These are phyloP conservation scores for Thamnidium elegans DNA, from an alignment of 192 early-diverging fungal genomes.

Conservation along the genomic window DNA sequence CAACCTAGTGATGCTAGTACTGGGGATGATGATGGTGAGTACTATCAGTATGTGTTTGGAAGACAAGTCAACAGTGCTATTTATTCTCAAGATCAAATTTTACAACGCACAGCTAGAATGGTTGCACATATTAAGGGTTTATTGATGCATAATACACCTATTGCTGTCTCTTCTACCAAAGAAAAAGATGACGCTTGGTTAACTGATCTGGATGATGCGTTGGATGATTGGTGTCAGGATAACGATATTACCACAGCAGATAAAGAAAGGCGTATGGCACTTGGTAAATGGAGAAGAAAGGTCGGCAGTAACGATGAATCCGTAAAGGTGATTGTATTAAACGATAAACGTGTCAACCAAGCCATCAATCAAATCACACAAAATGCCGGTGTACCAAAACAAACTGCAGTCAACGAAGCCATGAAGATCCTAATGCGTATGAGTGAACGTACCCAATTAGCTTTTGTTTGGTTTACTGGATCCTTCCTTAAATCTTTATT, in stretches of 20 bases:
- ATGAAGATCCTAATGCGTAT: conserved; percentile 32
- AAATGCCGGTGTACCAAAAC: conserved; percentile 36
- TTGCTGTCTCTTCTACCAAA: background rate
- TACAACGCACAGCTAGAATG: conserved; percentile 29
- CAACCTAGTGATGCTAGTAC: background rate
- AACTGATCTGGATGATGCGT: conserved; percentile 29
- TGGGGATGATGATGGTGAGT: background rate
- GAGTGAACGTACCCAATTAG: conserved; percentile 36
- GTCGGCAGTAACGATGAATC: conserved; percentile 39
- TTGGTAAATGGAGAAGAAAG: conserved; percentile 38
- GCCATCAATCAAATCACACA: conserved; percentile 31
- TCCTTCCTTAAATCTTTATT: conserved; percentile 33
- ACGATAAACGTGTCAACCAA: conserved; percentile 34
- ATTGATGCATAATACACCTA: conserved; percentile 7
- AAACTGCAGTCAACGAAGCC: conserved; percentile 37
- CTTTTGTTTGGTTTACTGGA: conserved; percentile 38
- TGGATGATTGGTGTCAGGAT: conserved; percentile 41
- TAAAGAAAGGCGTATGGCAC: conserved; percentile 11
- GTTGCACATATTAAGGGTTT: conserved; percentile 18
- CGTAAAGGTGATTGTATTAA: conserved; percentile 35
- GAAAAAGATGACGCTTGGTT: conserved; percentile 35
- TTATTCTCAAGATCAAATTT: conserved; percentile 26
- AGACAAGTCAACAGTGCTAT: conserved; percentile 30
- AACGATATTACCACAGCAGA: conserved; percentile 7
- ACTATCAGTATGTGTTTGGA: conserved; percentile 24